phyloP scores from a whole-genome alignment of 2,329 filamentous ascomycete species.

The Hypoxylon sp. region DNA sequence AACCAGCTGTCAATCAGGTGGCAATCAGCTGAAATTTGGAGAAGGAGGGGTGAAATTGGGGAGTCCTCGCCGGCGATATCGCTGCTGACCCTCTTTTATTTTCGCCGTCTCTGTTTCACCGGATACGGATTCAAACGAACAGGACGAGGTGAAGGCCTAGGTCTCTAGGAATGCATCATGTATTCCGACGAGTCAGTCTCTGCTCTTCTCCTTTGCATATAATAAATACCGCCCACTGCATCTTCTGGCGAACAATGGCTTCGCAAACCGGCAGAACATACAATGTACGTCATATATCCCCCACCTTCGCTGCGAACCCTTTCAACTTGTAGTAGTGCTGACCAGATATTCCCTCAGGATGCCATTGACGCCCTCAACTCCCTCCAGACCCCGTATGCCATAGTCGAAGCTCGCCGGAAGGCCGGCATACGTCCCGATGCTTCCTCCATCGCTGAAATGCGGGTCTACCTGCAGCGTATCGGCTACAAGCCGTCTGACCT shows the following conservation, averaged over 20 bases:
- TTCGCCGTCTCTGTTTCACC: conserved; percentile 33
- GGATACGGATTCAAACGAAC: conserved; percentile 9
- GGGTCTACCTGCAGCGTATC: conserved; percentile 80
- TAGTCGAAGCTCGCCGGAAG: conserved; percentile 83
- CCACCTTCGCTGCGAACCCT: conserved; percentile 21
- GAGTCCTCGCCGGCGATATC: conserved; percentile 32
- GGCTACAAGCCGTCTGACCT: conserved; percentile 78
- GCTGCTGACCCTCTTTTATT: conserved; percentile 38
- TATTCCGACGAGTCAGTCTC: conserved; percentile 44
- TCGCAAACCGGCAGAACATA: conserved; percentile 47
- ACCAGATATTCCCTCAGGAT: conserved; percentile 69
- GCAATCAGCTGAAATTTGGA: conserved; percentile 20
- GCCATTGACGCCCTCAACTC: conserved; percentile 89
- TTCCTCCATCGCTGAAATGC: conserved; percentile 82
- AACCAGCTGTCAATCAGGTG: background rate
- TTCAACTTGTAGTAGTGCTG: conserved; percentile 16
- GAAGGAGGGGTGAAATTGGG: conserved; percentile 32
- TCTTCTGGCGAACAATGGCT: conserved; percentile 49
- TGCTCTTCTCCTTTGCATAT: conserved; percentile 23
- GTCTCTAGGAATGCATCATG: conserved; percentile 52
- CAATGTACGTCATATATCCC: conserved; percentile 44
- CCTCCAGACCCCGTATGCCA: conserved; percentile 88
- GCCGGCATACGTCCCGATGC: conserved; percentile 80
- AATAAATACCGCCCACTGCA: conserved; percentile 28
- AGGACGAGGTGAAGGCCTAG: background rate